A percentile compares a stretch with the other conserved stretches of the same genome.
Conservation (phyloP, 106 monocot species). For the Platanthera guangdongensis region DNA sequence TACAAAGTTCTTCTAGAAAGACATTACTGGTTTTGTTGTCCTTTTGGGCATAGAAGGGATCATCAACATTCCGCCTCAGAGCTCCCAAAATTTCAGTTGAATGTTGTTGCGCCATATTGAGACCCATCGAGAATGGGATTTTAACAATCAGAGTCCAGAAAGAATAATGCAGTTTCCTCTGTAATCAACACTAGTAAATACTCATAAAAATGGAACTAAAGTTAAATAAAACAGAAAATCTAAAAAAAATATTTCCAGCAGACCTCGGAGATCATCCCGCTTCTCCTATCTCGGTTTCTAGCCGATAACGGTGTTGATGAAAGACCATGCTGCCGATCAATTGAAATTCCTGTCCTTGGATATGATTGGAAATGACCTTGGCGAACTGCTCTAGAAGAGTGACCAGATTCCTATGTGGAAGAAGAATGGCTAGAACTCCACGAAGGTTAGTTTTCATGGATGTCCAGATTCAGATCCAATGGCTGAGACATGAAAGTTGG, state of each 20-base stretch:
- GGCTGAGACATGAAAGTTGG: slow-evolving; percentile 3
- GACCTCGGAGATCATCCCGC: slow-evolving; percentile 53
- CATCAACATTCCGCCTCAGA: too few relatives aligned
- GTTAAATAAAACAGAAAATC: neutral
- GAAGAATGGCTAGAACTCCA: slow-evolving; percentile 22
- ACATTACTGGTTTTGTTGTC: too few relatives aligned
- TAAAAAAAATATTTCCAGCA: slow-evolving; percentile 4
- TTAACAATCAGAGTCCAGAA: neutral
- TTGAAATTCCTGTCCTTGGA: slow-evolving; percentile 31
- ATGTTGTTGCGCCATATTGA: too few relatives aligned
- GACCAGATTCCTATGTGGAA: slow-evolving; percentile 18
- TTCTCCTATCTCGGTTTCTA: slow-evolving; percentile 50
- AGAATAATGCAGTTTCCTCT: neutral
- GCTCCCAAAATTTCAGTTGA: too few relatives aligned
- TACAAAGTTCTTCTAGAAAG: too few relatives aligned
- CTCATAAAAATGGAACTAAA: neutral
- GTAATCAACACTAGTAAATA: neutral
- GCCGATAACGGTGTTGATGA: slow-evolving; percentile 25
- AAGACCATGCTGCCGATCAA: slow-evolving; percentile 37
- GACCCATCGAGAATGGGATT: neutral
- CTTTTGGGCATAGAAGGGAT: too few relatives aligned
- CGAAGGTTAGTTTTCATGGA: slow-evolving; percentile 15
- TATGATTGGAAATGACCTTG: slow-evolving; percentile 24
- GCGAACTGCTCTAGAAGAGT: slow-evolving; percentile 12
- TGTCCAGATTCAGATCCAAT: slow-evolving; percentile 21